Evolutionary conservation across 108 stramenopile genomes (phyloP).

Genomic region (Nitzschia sp.): DNA sequence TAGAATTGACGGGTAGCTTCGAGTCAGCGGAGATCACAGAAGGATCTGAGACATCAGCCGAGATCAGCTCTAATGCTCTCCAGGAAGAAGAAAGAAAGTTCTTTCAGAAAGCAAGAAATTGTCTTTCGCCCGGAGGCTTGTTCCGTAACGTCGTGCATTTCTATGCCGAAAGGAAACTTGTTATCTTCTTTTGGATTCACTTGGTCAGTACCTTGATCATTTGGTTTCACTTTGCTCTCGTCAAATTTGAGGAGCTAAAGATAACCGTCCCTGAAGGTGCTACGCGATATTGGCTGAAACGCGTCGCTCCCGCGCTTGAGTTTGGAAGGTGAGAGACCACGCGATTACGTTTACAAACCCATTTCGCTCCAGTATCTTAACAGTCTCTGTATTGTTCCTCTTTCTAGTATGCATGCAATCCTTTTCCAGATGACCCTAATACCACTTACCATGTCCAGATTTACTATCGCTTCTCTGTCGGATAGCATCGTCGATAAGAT

Average conservation of each 20-base stretch:
- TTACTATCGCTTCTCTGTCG: slow-evolving; percentile 37
- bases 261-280: slow-evolving; percentile 38
- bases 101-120: background rate
- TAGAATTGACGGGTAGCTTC: background rate
- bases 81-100: background rate
- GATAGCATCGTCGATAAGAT: slow-evolving; percentile 21
- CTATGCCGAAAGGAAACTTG: slow-evolving; percentile 23
- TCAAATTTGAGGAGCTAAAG: slow-evolving; percentile 39
- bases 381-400: too few species aligned
- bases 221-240: slow-evolving; percentile 37
- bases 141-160: background rate
- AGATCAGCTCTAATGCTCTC: background rate
- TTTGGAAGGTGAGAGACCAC: slow-evolving; percentile 26
- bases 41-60: too few species aligned
- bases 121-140: background rate
- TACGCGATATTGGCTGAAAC: slow-evolving; percentile 37
- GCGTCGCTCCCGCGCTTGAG: slow-evolving; percentile 42
- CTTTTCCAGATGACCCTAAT: slow-evolving; percentile 53
- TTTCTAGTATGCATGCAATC: slow-evolving; percentile 52
- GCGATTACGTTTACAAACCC: too few species aligned
- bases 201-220: slow-evolving; percentile 21
- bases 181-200: slow-evolving; percentile 15
- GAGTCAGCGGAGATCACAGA: background rate
- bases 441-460: slow-evolving; percentile 46
- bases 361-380: too few species aligned